phyloP scores from a whole-genome alignment of 441 rosid species.

The Adansonia rubrostipa region DNA sequence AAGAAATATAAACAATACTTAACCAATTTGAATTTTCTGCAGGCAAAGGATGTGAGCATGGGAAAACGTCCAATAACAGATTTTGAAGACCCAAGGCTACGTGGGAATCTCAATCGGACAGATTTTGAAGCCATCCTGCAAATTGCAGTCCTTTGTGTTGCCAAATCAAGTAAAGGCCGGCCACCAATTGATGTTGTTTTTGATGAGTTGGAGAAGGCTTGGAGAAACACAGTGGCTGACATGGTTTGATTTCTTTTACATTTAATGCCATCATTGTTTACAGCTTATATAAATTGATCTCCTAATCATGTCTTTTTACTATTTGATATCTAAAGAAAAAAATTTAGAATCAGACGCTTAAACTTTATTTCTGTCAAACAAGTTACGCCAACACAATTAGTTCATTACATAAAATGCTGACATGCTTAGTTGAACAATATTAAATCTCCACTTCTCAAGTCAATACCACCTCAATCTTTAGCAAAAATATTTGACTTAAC shows the following conservation, averaged over 20 bases:
- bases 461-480: too few relatives aligned
- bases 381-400: too few relatives aligned
- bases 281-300: not conserved
- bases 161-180: constrained; percentile 64
- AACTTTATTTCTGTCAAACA: too few relatives aligned
- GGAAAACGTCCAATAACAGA: constrained; percentile 54
- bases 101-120: constrained; percentile 41
- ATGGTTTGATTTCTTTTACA: constrained; percentile 29
- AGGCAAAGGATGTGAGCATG: constrained; percentile 60
- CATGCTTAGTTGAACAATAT: too few relatives aligned
- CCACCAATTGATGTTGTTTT: constrained; percentile 54
- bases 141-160: constrained; percentile 60
- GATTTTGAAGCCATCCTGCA: constrained; percentile 60
- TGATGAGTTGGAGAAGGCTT: constrained; percentile 58
- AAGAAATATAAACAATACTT: not conserved
- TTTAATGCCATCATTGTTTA: not conserved
- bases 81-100: constrained; percentile 57
- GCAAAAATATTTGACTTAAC: too few relatives aligned
- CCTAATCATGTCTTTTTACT: too few relatives aligned
- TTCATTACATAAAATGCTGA: too few relatives aligned
- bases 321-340: too few relatives aligned
- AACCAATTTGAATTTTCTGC: constrained; percentile 5
- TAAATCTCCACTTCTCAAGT: too few relatives aligned
- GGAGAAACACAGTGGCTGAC: constrained; percentile 43
- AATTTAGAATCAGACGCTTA: too few relatives aligned